phyloP scores from a whole-genome alignment of 495 filamentous ascomycete species.

The Penicillium coprophilum region DNA sequence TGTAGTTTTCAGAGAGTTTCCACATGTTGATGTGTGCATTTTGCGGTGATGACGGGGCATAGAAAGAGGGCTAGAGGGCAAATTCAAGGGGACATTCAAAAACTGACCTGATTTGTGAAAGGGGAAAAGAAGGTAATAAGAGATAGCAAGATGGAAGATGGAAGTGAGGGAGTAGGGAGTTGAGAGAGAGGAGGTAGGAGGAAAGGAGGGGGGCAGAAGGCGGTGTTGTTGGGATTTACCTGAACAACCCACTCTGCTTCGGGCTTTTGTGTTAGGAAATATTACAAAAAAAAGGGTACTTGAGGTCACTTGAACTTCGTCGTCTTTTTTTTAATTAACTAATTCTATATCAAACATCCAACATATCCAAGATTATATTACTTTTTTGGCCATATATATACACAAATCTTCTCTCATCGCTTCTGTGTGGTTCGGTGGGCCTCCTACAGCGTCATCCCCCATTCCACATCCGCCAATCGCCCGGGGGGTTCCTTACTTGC shows the following conservation, averaged over 20 bases:
- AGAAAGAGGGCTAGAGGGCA: conserved; percentile 16
- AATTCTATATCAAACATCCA: background rate
- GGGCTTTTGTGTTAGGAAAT: conserved; percentile 1
- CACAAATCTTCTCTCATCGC: conserved; percentile 10
- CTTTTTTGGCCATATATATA: background rate
- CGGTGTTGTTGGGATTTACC: conserved; percentile 42
- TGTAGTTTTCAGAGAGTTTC: background rate
- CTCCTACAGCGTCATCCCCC: conserved; percentile 44
- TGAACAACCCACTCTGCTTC: conserved; percentile 8
- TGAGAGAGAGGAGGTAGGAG: conserved; percentile 26
- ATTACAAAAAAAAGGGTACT: background rate
- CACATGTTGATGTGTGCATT: conserved; percentile 11
- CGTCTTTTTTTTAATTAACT: background rate
- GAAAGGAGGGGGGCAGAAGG: conserved; percentile 27
- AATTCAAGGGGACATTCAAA: conserved; percentile 16
- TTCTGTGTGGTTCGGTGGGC: conserved; percentile 55
- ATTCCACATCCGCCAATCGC: conserved; percentile 44
- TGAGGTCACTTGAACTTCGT: background rate
- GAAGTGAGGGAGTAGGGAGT: conserved; percentile 13
- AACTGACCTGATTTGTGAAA: conserved; percentile 30
- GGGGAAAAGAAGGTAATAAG: conserved; percentile 19
- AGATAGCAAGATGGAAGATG: conserved; percentile 18
- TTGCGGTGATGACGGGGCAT: conserved; percentile 18
- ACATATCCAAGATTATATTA: background rate
- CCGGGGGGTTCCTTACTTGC: conserved; percentile 22